A percentile compares a stretch with the other conserved stretches of the same genome.
Evolutionary conservation across 140 eudicot genomes (phyloP).

Genomic region (Cichorium intybus): DNA sequence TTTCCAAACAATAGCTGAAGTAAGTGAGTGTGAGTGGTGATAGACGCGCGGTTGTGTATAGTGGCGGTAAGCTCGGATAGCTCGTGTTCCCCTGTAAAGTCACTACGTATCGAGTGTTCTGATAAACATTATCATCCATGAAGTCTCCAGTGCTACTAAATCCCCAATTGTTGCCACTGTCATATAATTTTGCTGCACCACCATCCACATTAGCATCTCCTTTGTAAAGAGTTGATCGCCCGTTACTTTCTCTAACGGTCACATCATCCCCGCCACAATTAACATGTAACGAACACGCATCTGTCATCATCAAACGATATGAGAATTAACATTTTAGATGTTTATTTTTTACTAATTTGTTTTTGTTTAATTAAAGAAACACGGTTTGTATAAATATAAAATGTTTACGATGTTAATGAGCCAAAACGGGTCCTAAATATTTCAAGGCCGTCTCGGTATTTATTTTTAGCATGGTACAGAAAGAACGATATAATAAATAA

Average conservation of each 20-base stretch:
- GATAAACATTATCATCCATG: constrained; percentile 57
- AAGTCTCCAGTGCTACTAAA: constrained; percentile 83
- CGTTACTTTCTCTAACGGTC: constrained; percentile 30
- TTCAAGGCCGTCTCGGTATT: too few species aligned
- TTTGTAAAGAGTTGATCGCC: constrained; percentile 41
- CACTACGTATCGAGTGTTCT: constrained; percentile 39
- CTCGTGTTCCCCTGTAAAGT: constrained; percentile 23
- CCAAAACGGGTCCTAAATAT: too few species aligned
- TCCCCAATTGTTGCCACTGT: constrained; percentile 56
- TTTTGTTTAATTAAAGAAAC: too few species aligned
- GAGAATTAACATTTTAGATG: background rate
- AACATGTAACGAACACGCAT: constrained; percentile 68
- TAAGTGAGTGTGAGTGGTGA: constrained; percentile 70
- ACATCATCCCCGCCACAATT: constrained; percentile 75
- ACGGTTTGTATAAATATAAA: too few species aligned
- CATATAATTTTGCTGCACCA: constrained; percentile 47
- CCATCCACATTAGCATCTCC: constrained; percentile 64
- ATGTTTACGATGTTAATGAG: too few species aligned
- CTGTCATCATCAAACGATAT: constrained; percentile 36
- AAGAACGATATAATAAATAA: too few species aligned
- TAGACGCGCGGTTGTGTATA: constrained; percentile 61
- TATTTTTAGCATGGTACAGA: too few species aligned
- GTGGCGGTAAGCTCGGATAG: constrained; percentile 36
- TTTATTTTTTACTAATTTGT: background rate
- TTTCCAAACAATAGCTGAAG: constrained; percentile 64